These are phyloP conservation scores for Gloeostereum incarnatum DNA, from an alignment of 768 basidiomycete species.

Conservation along the genomic window DNA sequence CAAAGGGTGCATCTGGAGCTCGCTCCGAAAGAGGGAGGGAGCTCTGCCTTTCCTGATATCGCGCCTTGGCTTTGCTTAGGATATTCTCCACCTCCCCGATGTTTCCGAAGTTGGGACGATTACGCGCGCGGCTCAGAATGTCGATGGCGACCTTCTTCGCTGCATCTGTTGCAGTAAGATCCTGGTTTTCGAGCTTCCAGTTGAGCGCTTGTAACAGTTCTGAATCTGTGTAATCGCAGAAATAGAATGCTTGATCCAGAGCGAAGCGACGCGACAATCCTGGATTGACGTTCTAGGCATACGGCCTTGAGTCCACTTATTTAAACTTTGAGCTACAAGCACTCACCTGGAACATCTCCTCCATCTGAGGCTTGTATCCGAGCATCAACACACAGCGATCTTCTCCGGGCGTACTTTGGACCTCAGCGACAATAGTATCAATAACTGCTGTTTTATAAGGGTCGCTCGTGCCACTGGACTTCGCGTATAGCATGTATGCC, in stretches of 20 bases:
- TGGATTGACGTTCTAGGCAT: conserved; percentile 57
- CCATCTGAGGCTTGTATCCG: conserved; percentile 59
- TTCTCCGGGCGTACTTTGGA: conserved; percentile 60
- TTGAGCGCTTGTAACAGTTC: conserved; percentile 46
- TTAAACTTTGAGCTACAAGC: background rate
- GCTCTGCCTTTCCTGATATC: conserved; percentile 29
- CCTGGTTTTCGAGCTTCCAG: conserved; percentile 45
- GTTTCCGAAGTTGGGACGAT: conserved; percentile 58
- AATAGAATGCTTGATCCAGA: conserved; percentile 61
- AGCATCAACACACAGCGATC: conserved; percentile 59
- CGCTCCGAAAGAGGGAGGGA: conserved; percentile 14
- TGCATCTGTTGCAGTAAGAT: conserved; percentile 43
- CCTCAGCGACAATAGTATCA: conserved; percentile 67
- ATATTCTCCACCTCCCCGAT: conserved; percentile 58
- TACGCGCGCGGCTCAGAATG: conserved; percentile 26
- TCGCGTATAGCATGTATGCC: conserved; percentile 60
- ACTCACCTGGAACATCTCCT: conserved; percentile 65
- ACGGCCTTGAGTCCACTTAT: background rate
- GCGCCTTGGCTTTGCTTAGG: conserved; percentile 37
- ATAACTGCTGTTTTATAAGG: conserved; percentile 59
- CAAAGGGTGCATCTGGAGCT: conserved; percentile 36
- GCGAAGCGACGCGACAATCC: conserved; percentile 58
- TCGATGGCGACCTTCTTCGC: conserved; percentile 53
- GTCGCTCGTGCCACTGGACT: conserved; percentile 25
- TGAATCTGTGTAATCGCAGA: conserved; percentile 50